These are phyloP conservation scores for Ascochyta rabiei DNA, from an alignment of 2,329 filamentous ascomycete genomes.

Conservation along the genomic window DNA sequence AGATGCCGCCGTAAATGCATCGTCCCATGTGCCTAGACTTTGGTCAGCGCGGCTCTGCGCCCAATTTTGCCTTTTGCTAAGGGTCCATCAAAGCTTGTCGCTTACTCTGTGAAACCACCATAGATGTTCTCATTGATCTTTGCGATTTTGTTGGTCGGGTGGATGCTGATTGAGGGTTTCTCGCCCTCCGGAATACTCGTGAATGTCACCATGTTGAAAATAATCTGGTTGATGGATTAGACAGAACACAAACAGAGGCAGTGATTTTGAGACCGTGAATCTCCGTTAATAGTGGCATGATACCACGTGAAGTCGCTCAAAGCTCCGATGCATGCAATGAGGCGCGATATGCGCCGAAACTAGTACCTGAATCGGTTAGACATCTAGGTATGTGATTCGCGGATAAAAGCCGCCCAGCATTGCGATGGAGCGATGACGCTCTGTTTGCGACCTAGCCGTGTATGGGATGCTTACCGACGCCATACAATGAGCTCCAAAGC, in stretches of 20 bases:
- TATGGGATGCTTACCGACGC: constrained; percentile 5
- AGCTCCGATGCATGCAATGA: constrained; percentile 12
- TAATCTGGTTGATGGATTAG: background rate
- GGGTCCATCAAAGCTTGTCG: constrained; percentile 14
- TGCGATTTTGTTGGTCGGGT: constrained; percentile 68
- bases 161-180: constrained; percentile 68
- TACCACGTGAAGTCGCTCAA: constrained; percentile 16
- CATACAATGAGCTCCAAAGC: background rate
- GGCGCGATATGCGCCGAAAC: constrained; percentile 9
- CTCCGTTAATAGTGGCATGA: constrained; percentile 11
- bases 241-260: background rate
- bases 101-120: constrained; percentile 82
- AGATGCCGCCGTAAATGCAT: constrained; percentile 87
- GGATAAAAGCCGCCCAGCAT: constrained; percentile 10
- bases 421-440: constrained; percentile 3
- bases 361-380: constrained; percentile 1
- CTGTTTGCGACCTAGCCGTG: constrained; percentile 5
- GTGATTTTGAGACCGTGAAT: background rate
- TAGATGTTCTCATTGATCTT: constrained; percentile 83
- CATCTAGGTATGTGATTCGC: background rate
- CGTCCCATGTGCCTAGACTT: constrained; percentile 77
- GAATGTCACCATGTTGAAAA: constrained; percentile 69
- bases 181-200: constrained; percentile 68
- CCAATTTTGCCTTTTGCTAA: constrained; percentile 10
- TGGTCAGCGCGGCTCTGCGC: constrained; percentile 28